Base-by-base conservation (phyloP, 768 basidiomycete species). In the Rhodotorula taiwanensis region DNA sequence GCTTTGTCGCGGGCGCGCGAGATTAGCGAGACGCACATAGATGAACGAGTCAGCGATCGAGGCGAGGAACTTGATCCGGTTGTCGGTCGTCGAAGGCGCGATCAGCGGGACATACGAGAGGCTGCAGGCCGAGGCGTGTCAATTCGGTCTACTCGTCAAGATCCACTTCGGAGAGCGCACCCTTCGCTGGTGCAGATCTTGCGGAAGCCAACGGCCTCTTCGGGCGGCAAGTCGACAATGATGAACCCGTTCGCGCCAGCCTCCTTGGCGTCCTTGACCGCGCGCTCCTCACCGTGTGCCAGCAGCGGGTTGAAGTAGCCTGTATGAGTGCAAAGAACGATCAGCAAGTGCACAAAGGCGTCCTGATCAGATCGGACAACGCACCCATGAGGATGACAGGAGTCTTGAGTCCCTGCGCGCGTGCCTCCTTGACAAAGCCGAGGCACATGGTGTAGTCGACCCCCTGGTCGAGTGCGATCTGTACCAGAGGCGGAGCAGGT, bases 181-280 rank as follows among this genome's bases (percentile, higher is more conserved):
- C 71, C 83, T 42, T 84, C 80, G 64, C 80, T 83, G 23, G 82
- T 80, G 76, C 95, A 98, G 74, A 93, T 89, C 71, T 86, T 82
- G 43, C 93, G 83, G 81, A 99, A 98, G 30, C 81, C 78, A 66
- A 93, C 78, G 34, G 95, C 93, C 76, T 99, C 95, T 77, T 97
- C 93, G 20, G 95, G 95, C 39, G 95, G 95, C 33, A 98, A 83
- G 75, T 99, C 95, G 30, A 98, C 93, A 78, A 99, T 84, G 70
- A 98, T 93, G 74, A 92, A 99, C 2, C 95, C 95, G 75, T 94
- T 98, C 0, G 90, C 95, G 21, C 94, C 94, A 23, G 90, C 91
- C 60, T 85, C 84, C 50, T 78, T 81, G 4, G 92, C 93, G 74
- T 95, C 93, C 57, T 85, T 83, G 30, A 98, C 91, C 8, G 94